Conservation (phyloP, 768 basidiomycete species). For the Lentinula sp. region DNA sequence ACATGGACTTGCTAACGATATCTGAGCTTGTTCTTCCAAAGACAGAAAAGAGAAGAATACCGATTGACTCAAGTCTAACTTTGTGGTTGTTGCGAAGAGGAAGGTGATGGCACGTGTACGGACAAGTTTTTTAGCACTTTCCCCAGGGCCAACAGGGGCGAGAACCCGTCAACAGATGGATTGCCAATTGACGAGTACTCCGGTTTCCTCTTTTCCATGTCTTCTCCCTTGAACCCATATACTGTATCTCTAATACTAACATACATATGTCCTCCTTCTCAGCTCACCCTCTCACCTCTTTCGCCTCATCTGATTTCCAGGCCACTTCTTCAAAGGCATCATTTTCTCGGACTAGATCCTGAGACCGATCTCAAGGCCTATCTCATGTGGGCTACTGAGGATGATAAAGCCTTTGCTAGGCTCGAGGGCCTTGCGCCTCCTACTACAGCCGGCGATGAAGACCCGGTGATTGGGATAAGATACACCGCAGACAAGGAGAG, state of each 20-base stretch:
- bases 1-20: background rate
- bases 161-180: background rate
- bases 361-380: conserved; percentile 44
- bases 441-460: conserved; percentile 12
- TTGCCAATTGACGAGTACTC: background rate
- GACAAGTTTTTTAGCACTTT: background rate
- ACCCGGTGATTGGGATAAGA: conserved; percentile 12
- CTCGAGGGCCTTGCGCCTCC: conserved; percentile 43
- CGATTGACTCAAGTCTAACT: too few relatives aligned
- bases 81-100: conserved; percentile 24
- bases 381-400: conserved; percentile 57
- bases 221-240: conserved; percentile 22
- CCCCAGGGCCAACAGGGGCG: background rate
- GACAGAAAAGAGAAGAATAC: background rate
- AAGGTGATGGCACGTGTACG: conserved; percentile 6
- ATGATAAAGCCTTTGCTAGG: conserved; percentile 31
- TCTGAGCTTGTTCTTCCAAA: background rate
- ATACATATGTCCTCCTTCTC: conserved; percentile 49
- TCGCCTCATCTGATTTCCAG: conserved; percentile 58
- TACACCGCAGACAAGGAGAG: conserved; percentile 40
- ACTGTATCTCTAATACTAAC: conserved; percentile 44
- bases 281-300: conserved; percentile 36
- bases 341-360: conserved; percentile 50
- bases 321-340: conserved; percentile 57
- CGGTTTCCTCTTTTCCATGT: background rate